A percentile compares a stretch with the other conserved stretches of the same genome.
Evolutionary conservation across 2,329 filamentous ascomycete species (phyloP).

Genomic region (Teratosphaeria epicoccoides): DNA sequence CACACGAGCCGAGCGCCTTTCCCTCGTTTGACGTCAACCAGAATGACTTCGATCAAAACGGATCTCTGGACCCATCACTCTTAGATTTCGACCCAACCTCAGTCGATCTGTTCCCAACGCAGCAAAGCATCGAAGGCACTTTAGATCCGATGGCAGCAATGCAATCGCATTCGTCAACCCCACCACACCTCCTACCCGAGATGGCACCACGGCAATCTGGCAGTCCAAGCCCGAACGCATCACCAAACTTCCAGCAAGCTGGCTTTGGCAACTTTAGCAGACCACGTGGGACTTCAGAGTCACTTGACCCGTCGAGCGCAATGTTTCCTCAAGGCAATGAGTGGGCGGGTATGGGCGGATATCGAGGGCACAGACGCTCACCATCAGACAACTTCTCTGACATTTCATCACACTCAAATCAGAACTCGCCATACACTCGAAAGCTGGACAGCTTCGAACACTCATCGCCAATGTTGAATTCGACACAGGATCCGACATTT

Average conservation of each 20-base stretch:
- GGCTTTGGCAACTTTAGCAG: constrained; percentile 44
- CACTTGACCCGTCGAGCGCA: constrained; percentile 50
- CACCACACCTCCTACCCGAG: constrained; percentile 47
- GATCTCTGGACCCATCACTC: constrained; percentile 52
- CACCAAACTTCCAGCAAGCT: constrained; percentile 44
- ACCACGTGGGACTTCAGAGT: constrained; percentile 45
- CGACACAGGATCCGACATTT: constrained; percentile 64
- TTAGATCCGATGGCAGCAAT: constrained; percentile 42
- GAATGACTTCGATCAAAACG: constrained; percentile 45
- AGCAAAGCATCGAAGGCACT: constrained; percentile 34
- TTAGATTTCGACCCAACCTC: constrained; percentile 34
- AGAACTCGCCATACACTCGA: constrained; percentile 70
- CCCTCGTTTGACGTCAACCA: constrained; percentile 42
- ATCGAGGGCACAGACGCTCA: constrained; percentile 70
- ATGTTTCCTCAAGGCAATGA: constrained; percentile 48
- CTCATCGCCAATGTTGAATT: constrained; percentile 68
- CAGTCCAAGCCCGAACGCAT: constrained; percentile 42
- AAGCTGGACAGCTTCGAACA: constrained; percentile 73
- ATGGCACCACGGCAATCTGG: constrained; percentile 42
- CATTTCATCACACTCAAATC: constrained; percentile 62
- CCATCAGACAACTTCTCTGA: constrained; percentile 84
- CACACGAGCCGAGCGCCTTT: constrained; percentile 40
- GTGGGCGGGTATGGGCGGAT: constrained; percentile 50
- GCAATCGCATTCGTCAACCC: constrained; percentile 41
- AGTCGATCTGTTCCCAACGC: constrained; percentile 30